Evolutionary conservation across 805 yeast species (phyloP), one percentile per base, ranked within the genome.

Genomic region (Candida anglica): DNA sequence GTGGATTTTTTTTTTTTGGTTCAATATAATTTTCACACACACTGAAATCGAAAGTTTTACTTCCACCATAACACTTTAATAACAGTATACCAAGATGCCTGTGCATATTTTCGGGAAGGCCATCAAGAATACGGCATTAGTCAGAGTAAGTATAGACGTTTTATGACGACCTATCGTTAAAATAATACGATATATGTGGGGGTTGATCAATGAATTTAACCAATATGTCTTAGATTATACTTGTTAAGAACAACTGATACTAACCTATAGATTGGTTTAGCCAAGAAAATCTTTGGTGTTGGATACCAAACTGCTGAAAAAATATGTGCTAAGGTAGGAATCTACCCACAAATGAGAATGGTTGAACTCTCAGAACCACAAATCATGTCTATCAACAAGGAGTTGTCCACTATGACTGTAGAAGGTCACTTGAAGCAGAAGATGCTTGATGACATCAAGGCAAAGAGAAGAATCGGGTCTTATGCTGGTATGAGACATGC

Each of bases 311-410:
- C 84, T 7, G 91, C 97, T 2, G 75, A 75, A 42, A 68, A 70
- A 48, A 69, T 93, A 34, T 88, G 96, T 56, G 80, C 97, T 25
- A 86, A 79, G 53, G 76, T 91, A 15, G 96, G 96, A 8, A 75
- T 93, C 39, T 91, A 89, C 53, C 98, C 98, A 29, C 70, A 75
- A 55, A 89, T 91, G 95, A 78, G 95, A 63, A 82, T 89, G 85
- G 93, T 86, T 56, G 95, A 93, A 60, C 73, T 93, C 24, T 69
- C 83, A 19, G 98, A 93, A 60, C 85, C 87, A 18, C 95, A 88
- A 49, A 72, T 88, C 28, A 73, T 91, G 76, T 77, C 84, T 22
- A 69, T 93, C 28, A 83, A 96, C 24, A 91, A 88, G 56, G 96
- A 93, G 56, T 69, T 93, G 31, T 77, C 94, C 1, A 82, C 78